Evolutionary conservation across 352 stramenopile genomes (phyloP).

Genomic region (Thalassiosira gravida): DNA sequence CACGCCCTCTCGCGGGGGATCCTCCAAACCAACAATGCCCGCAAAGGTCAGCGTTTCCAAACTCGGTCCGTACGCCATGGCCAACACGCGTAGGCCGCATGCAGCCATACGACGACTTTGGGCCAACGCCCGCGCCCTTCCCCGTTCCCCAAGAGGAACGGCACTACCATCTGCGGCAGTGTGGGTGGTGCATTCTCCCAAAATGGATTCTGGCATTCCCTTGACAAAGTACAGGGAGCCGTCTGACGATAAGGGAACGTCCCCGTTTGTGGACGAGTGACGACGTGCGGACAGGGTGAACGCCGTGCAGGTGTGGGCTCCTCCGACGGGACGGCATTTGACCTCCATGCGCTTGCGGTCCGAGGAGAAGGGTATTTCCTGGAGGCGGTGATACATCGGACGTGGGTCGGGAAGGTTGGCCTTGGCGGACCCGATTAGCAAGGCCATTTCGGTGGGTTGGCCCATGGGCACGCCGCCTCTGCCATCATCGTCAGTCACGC

Average conservation of each 20-base stretch:
- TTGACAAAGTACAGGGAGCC: slow-evolving; percentile 84
- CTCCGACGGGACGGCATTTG: slow-evolving; percentile 66
- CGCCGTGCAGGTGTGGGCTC: slow-evolving; percentile 66
- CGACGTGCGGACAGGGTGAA: slow-evolving; percentile 61
- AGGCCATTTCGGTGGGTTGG: slow-evolving; percentile 95
- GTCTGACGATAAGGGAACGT: slow-evolving; percentile 40
- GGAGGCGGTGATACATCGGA: slow-evolving; percentile 87
- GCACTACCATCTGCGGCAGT: slow-evolving; percentile 54
- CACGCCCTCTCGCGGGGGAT: slow-evolving; percentile 96
- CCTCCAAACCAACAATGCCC: slow-evolving; percentile 96
- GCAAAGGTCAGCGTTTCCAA: slow-evolving; percentile 94
- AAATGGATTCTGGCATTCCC: slow-evolving; percentile 84
- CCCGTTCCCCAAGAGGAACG: slow-evolving; percentile 53
- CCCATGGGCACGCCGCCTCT: slow-evolving; percentile 48
- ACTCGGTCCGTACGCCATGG: slow-evolving; percentile 88
- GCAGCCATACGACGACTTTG: slow-evolving; percentile 74
- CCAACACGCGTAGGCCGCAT: slow-evolving; percentile 86
- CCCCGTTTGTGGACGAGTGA: slow-evolving; percentile 12
- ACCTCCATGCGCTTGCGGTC: slow-evolving; percentile 93
- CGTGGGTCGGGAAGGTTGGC: slow-evolving; percentile 90
- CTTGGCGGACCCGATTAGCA: slow-evolving; percentile 94
- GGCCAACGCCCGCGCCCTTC: slow-evolving; percentile 47
- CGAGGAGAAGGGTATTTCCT: slow-evolving; percentile 89
- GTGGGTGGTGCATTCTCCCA: slow-evolving; percentile 76
- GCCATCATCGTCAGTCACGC: slow-evolving; percentile 39